phyloP scores from a whole-genome alignment of 129 eudicot genomes.

The Flaveria sonorensis region DNA sequence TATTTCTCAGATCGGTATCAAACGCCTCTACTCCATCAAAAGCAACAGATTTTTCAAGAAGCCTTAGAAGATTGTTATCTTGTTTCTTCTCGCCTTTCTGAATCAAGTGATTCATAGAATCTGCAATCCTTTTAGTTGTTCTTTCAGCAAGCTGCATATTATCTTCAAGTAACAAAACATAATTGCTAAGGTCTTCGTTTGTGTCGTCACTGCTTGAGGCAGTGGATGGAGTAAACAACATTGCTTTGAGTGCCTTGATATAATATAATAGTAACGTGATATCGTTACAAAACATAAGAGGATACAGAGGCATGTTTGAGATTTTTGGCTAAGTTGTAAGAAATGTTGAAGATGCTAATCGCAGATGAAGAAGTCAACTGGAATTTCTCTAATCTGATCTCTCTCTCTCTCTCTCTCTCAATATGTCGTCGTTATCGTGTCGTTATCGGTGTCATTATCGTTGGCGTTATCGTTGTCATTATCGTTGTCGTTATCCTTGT shows the following conservation, averaged over 20 bases:
- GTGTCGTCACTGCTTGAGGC: neutral
- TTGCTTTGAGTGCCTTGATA: neutral
- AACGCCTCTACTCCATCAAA: neutral
- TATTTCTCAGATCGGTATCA: slow-evolving; percentile 13
- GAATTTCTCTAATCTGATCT: no score
- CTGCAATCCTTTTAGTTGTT: neutral
- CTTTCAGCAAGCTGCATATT: neutral
- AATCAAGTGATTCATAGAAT: slow-evolving; percentile 12
- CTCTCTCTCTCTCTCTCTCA: no score
- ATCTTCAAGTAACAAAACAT: neutral
- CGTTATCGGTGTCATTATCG: no score
- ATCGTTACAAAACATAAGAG: no score
- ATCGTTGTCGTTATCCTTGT: no score
- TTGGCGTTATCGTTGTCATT: no score
- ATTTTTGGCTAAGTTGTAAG: no score
- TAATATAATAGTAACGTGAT: no score
- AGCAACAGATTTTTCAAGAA: neutral
- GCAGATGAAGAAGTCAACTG: no score
- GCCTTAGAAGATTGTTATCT: neutral
- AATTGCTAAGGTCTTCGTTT: neutral
- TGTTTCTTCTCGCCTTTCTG: neutral
- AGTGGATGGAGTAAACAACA: neutral
- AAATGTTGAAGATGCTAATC: no score
- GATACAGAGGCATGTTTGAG: no score
- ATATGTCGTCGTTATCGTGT: no score